Evolutionary conservation across 345 rosid genomes (phyloP), one percentile per base, ranked within the genome.

Genomic region (Zanthoxylum bungeanum): DNA sequence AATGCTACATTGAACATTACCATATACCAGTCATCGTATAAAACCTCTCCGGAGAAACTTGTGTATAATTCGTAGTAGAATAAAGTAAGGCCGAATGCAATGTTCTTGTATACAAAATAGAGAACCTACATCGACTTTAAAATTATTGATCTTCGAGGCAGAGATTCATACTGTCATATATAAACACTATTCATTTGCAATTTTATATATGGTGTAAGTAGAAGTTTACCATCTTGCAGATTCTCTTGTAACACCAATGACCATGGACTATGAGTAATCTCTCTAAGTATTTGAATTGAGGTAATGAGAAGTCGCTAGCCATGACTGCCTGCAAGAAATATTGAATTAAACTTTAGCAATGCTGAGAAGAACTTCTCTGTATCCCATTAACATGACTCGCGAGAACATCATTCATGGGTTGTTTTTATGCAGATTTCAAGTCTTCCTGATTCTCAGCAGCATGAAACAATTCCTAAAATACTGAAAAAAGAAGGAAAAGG

Each of bases 241-340:
- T 84, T 80, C 98, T 78, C 77, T 85, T 81, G 73, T 90, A 90
- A 73, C 98, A 87, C 98, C 92, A 87, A 55, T 88, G 93, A 1
- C 98, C 96, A 39, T 92, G 98, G 60, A 90, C 93, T 57, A 92
- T 73, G 56, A 88, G 86, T 56, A 90, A 72, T 64, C 92, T 82
- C 72, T 92, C 92, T 57, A 90, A 63, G 73, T 87, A 88, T 22
- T 84, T 83, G 64, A 92, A 92, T 70, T 92, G 96, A 1, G 98
- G 86, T 61, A 90, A 66, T 51, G 92, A 88, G 76, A 90, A 92
- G 67, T 92, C 96, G 69, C 92, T 90, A 9, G 96, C 93, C 98
- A 90, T 92, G 75, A 87, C 90, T 39, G 98, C 96, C 98, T 88
- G 83, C 71, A 72, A 56, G 33, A 30, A 36, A 61, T 55, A 25